A percentile compares a stretch with the other conserved stretches of the same genome.
Evolutionary conservation across 129 eudicot genomes (phyloP).

Genomic region (Pittosporum tobira): DNA sequence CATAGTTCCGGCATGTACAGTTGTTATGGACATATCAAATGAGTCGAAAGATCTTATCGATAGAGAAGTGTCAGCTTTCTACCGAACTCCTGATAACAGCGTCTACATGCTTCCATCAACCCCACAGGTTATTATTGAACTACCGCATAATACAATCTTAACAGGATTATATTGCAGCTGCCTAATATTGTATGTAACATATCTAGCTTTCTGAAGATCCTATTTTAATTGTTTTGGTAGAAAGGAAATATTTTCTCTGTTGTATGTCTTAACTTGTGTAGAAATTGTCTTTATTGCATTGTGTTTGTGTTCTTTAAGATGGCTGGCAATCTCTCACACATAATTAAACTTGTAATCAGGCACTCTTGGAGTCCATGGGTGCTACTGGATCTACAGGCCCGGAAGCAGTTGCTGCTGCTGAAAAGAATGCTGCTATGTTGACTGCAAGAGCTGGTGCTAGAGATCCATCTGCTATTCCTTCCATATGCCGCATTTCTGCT

Average conservation of each 20-base stretch:
- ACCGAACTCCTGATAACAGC: constrained; percentile 69
- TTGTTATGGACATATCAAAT: constrained; percentile 45
- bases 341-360: constrained; percentile 27
- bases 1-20: constrained; percentile 66
- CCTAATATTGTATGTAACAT: background rate
- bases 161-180: background rate
- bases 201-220: background rate
- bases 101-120: constrained; percentile 95
- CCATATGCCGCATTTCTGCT: constrained; percentile 77
- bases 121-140: constrained; percentile 55
- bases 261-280: background rate
- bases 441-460: constrained; percentile 83
- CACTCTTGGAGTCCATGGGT: constrained; percentile 80
- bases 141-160: background rate
- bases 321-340: constrained; percentile 6
- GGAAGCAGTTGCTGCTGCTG: constrained; percentile 67
- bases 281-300: too few relatives aligned
- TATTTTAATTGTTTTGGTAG: background rate
- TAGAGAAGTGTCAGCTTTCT: constrained; percentile 67
- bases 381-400: constrained; percentile 58
- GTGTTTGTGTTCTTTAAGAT: background rate
- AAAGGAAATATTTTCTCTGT: background rate
- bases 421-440: constrained; percentile 64
- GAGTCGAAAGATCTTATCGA: constrained; percentile 62
- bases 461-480: constrained; percentile 90